phyloP scores from a whole-genome alignment of 1,284 basidiomycete species.

The Tylopilus sp. region DNA sequence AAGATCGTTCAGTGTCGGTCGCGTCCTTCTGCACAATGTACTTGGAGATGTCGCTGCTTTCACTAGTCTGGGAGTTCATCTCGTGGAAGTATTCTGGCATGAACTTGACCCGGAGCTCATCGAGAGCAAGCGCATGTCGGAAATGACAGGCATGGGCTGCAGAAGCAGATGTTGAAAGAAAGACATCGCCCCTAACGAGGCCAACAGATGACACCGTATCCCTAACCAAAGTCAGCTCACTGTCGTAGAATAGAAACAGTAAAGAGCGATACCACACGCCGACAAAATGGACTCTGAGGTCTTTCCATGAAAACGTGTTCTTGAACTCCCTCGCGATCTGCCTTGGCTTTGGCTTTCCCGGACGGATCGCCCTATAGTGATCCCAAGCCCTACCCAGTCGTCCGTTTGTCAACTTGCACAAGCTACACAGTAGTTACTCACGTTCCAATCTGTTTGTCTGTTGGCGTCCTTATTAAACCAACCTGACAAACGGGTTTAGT shows the following conservation, averaged over 20 bases:
- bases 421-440: neutral
- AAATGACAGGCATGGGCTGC: neutral
- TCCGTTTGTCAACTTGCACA: neutral
- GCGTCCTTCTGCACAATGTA: neutral
- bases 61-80: too few relatives aligned
- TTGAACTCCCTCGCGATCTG: neutral
- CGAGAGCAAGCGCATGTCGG: neutral
- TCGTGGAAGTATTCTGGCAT: neutral
- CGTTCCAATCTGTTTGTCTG: neutral
- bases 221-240: conserved; percentile 24
- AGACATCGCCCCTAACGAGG: neutral
- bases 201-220: conserved; percentile 41
- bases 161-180: neutral
- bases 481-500: neutral
- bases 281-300: neutral
- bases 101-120: conserved; percentile 4
- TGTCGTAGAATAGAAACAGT: neutral
- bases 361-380: neutral
- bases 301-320: neutral
- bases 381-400: too few relatives aligned
- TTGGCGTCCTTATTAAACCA: neutral
- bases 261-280: neutral
- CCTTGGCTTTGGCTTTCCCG: neutral
- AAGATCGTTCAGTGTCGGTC: neutral
- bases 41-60: conserved; percentile 9